A percentile compares a stretch with the other conserved stretches of the same genome.
Evolutionary conservation across 1,284 basidiomycete genomes (phyloP).

Genomic region (Trametes versicolor): DNA sequence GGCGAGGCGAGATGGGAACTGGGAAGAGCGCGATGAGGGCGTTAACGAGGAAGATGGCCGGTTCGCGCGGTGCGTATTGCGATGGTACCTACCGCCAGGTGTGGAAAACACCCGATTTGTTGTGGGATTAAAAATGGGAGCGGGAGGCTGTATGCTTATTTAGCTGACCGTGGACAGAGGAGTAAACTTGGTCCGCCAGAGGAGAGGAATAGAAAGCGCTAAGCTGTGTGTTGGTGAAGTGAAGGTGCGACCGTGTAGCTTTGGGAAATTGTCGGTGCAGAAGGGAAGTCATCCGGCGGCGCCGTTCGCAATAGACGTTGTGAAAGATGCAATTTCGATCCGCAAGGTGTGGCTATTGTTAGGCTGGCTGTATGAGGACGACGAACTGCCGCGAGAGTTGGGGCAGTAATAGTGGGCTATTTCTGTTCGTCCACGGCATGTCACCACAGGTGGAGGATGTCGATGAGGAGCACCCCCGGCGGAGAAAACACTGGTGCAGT

Average conservation of each 20-base stretch:
- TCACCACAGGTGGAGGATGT: not conserved
- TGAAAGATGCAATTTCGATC: slow-evolving; percentile 6
- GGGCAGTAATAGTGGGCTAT: slow-evolving; percentile 16
- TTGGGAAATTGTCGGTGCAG: slow-evolving; percentile 13
- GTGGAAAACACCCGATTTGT: too few relatives aligned
- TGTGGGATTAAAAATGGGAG: too few relatives aligned
- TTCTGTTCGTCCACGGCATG: slow-evolving; percentile 6
- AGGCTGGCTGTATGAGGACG: slow-evolving; percentile 7
- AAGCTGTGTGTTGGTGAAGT: too few relatives aligned
- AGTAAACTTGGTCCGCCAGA: not conserved
- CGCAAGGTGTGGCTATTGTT: slow-evolving; percentile 13
- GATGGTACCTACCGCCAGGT: too few relatives aligned
- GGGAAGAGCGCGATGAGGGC: slow-evolving; percentile 7
- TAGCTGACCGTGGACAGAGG: too few relatives aligned
- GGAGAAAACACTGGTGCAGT: slow-evolving; percentile 3
- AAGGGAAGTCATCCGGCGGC: not conserved
- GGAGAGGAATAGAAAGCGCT: not conserved
- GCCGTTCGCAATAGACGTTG: slow-evolving; percentile 18
- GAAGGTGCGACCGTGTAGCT: not conserved
- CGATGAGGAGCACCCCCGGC: not conserved
- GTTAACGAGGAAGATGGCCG: not conserved
- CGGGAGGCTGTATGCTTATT: too few relatives aligned
- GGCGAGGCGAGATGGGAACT: slow-evolving; percentile 13
- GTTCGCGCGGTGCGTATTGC: not conserved
- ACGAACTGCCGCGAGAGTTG: slow-evolving; percentile 7